These are phyloP conservation scores for Podospora pseudopauciseta DNA, from an alignment of 495 filamentous ascomycete species.

Conservation along the genomic window DNA sequence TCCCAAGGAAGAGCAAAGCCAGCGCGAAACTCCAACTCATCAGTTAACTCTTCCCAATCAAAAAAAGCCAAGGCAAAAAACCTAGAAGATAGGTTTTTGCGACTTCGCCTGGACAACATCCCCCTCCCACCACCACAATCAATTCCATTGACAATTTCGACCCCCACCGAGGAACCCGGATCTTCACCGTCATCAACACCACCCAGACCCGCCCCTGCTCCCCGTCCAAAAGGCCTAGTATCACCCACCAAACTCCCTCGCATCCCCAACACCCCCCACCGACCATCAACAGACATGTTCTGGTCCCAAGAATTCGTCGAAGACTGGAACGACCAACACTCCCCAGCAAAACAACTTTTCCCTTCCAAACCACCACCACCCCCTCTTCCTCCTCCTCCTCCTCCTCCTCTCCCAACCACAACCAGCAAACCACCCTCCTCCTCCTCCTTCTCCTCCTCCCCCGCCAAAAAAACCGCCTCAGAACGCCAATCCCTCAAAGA, in stretches of 20 bases:
- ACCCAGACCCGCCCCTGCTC: conserved; percentile 23
- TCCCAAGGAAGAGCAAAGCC: neutral
- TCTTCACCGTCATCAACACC: conserved; percentile 28
- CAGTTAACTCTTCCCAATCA: neutral
- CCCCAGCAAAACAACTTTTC: conserved; percentile 56
- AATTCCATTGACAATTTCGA: neutral
- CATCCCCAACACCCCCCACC: conserved; percentile 47
- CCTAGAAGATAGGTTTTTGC: conserved; percentile 16
- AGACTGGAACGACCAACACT: conserved; percentile 79
- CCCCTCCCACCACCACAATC: neutral
- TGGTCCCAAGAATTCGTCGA: conserved; percentile 74
- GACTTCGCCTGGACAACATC: conserved; percentile 21
- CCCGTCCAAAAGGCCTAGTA: conserved; percentile 21
- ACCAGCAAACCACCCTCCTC: conserved; percentile 51
- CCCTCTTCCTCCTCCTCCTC: neutral
- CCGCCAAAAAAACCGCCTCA: conserved; percentile 22
- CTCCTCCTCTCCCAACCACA: conserved; percentile 33
- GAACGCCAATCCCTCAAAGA: conserved; percentile 51
- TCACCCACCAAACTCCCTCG: conserved; percentile 38
- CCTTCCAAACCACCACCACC: conserved; percentile 49
- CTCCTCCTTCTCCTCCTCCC: conserved; percentile 7
- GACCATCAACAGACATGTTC: conserved; percentile 71
- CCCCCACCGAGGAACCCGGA: neutral
- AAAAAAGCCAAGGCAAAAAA: neutral
- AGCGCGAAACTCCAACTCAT: neutral